Evolutionary conservation across 495 filamentous ascomycete genomes (phyloP).

Genomic region (Daldinia grandis): DNA sequence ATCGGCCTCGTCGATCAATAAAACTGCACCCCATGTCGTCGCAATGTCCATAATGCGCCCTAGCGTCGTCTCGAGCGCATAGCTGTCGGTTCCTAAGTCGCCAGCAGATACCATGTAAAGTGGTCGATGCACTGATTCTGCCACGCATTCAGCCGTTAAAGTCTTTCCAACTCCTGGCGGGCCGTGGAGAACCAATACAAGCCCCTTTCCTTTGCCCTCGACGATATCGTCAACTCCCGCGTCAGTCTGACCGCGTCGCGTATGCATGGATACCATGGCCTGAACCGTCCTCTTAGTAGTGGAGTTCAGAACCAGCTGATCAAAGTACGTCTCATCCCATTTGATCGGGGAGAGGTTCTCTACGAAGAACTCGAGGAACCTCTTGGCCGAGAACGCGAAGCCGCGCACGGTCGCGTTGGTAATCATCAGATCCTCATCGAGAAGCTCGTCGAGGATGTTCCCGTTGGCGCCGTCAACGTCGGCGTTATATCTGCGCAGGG

Average conservation of each 20-base stretch:
- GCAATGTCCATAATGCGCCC: conserved; percentile 60
- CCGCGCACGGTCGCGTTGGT: conserved; percentile 48
- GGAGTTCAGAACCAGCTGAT: conserved; percentile 61
- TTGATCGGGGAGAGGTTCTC: conserved; percentile 41
- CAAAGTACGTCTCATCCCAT: conserved; percentile 55
- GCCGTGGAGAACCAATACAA: conserved; percentile 54
- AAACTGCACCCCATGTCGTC: conserved; percentile 56
- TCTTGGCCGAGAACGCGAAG: conserved; percentile 46
- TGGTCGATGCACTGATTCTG: conserved; percentile 60
- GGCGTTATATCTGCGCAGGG: conserved; percentile 5
- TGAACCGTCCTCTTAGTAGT: conserved; percentile 61
- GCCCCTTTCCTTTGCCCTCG: conserved; percentile 49
- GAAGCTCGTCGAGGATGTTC: conserved; percentile 29
- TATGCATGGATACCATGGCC: conserved; percentile 56
- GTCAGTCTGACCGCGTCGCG: conserved; percentile 31
- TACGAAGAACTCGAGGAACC: conserved; percentile 48
- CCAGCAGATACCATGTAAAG: conserved; percentile 63
- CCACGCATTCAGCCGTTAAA: conserved; percentile 54
- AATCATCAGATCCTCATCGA: conserved; percentile 44
- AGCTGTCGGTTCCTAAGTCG: conserved; percentile 58
- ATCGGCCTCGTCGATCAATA: conserved; percentile 63
- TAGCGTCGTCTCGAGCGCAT: conserved; percentile 46
- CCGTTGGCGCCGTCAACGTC: conserved; percentile 7
- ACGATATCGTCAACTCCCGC: conserved; percentile 47
- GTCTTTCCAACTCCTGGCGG: conserved; percentile 53